Conservation (phyloP, 805 yeast genomes). For the Wickerhamomyces strasburgensis region DNA sequence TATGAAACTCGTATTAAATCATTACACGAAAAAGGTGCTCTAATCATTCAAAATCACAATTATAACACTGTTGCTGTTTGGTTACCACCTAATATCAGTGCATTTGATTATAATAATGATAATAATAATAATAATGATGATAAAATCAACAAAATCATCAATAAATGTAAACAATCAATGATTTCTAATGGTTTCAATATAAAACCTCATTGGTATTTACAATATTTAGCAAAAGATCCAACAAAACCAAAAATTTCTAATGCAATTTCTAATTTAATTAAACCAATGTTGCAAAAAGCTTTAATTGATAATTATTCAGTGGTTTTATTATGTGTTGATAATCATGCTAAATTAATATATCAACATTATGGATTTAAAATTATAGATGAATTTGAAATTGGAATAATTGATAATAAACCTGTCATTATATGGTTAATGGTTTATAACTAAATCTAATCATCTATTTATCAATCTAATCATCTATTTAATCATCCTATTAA, state of each 20-base stretch:
- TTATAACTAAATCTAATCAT: no score
- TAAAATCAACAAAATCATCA: no score
- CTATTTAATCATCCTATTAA: slow-evolving; percentile 29
- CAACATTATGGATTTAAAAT: neutral
- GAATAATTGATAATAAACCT: neutral
- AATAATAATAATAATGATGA: no score
- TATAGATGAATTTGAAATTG: neutral
- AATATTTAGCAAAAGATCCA: neutral
- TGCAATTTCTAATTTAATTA: neutral
- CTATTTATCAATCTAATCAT: slow-evolving; percentile 1
- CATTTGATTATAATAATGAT: neutral
- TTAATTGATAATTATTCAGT: neutral
- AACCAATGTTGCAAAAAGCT: neutral
- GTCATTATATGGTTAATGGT: neutral
- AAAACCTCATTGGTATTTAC: neutral
- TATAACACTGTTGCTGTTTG: neutral
- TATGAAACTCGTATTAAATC: neutral
- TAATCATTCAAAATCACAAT: neutral
- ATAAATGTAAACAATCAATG: no score
- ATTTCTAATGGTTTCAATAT: no score
- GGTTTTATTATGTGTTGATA: neutral
- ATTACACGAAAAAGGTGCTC: neutral
- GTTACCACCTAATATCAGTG: neutral
- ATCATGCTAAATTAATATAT: neutral
- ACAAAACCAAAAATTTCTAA: neutral